phyloP scores from a whole-genome alignment of 163 green algal genomes.

The Chlorella variabilis region DNA sequence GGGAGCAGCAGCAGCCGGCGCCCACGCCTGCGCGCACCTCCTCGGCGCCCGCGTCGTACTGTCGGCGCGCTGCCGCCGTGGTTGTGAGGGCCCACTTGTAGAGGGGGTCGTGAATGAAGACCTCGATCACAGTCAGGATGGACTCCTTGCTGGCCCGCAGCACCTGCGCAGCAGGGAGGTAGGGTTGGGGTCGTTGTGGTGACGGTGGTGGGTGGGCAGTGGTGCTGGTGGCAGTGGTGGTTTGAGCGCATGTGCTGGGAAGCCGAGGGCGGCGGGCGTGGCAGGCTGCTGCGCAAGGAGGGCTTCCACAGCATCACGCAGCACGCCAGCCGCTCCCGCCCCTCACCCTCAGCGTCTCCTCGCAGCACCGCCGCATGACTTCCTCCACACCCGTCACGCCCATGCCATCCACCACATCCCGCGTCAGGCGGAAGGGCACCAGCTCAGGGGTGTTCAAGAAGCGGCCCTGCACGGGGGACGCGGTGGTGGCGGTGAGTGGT shows the following conservation, averaged over 20 bases:
- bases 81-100: slow-evolving; percentile 85
- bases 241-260: no score
- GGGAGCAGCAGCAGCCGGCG: no score
- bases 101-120: slow-evolving; percentile 96
- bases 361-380: slow-evolving; percentile 85
- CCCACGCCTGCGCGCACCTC: background rate
- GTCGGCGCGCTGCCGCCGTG: slow-evolving; percentile 62
- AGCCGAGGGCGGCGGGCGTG: background rate
- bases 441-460: slow-evolving; percentile 92
- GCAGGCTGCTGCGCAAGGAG: background rate
- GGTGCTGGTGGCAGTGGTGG: background rate
- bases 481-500: background rate
- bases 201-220: background rate
- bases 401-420: slow-evolving; percentile 95
- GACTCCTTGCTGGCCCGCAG: slow-evolving; percentile 80
- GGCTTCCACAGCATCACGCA: no score
- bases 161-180: slow-evolving; percentile 56
- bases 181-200: background rate
- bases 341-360: slow-evolving; percentile 83
- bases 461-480: slow-evolving; percentile 62
- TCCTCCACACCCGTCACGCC: slow-evolving; percentile 86
- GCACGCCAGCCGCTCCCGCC: background rate
- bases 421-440: slow-evolving; percentile 94
- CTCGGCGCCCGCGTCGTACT: slow-evolving; percentile 47
- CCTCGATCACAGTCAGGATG: slow-evolving; percentile 91